These are phyloP conservation scores for Penicillium pancosmium DNA, from an alignment of 495 filamentous ascomycete genomes.

Conservation along the genomic window DNA sequence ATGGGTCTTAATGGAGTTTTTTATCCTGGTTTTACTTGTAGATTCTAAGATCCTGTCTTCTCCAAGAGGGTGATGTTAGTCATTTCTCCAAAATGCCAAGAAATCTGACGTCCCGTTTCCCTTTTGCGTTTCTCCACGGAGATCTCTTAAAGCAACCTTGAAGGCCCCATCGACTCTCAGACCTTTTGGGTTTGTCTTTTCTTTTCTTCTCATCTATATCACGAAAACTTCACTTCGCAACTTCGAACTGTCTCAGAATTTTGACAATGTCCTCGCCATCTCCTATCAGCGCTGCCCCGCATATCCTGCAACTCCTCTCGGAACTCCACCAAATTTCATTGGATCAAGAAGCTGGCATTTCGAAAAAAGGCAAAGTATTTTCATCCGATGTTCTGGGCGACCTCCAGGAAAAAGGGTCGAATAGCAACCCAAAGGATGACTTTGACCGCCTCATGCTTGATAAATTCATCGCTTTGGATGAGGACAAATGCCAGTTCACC, in stretches of 20 bases:
- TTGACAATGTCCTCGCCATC: constrained; percentile 13
- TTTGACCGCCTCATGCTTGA: constrained; percentile 42
- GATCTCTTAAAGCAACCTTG: neutral
- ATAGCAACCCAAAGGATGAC: constrained; percentile 16
- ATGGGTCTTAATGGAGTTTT: no score
- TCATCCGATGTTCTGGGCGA: constrained; percentile 19
- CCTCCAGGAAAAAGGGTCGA: constrained; percentile 16
- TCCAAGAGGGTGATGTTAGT: neutral
- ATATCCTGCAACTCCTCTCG: constrained; percentile 26
- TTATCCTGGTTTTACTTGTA: no score
- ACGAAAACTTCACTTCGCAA: no score
- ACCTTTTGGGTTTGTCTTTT: no score
- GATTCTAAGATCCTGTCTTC: no score
- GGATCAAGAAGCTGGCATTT: constrained; percentile 29
- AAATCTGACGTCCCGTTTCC: neutral
- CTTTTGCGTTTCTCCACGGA: neutral
- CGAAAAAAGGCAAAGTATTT: constrained; percentile 21
- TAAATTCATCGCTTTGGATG: constrained; percentile 56
- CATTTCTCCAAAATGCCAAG: constrained; percentile 4
- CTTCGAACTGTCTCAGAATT: neutral
- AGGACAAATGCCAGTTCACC: constrained; percentile 54
- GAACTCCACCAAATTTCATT: constrained; percentile 27
- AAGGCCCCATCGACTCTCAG: no score
- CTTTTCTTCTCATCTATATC: no score
- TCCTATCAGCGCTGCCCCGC: constrained; percentile 25